phyloP scores from a whole-genome alignment of 495 filamentous ascomycete genomes.

The Clohesyomyces aquaticus region DNA sequence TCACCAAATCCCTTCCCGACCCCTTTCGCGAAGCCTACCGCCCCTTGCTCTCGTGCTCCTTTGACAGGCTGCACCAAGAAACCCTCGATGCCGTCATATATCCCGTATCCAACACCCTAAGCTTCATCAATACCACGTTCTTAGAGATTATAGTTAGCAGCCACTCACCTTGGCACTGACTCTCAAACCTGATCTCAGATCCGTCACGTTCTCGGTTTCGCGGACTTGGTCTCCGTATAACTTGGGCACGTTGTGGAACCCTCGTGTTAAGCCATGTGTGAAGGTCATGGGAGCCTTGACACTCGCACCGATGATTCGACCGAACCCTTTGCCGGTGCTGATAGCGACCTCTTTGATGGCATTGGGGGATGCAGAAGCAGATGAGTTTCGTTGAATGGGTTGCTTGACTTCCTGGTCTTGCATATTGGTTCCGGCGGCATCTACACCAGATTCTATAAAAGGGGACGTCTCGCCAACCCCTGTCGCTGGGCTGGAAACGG shows the following conservation, averaged over 20 bases:
- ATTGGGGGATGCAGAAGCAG: not conserved
- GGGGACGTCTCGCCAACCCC: not conserved
- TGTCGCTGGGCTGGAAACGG: not conserved
- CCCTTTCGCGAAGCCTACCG: conserved; percentile 45
- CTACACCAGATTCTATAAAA: not conserved
- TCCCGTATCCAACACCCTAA: conserved; percentile 28
- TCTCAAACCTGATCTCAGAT: conserved; percentile 65
- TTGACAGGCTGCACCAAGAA: conserved; percentile 43
- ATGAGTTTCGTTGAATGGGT: not conserved
- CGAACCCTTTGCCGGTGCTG: conserved; percentile 63
- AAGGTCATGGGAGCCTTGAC: conserved; percentile 79
- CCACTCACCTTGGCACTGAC: conserved; percentile 40
- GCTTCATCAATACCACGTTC: not conserved
- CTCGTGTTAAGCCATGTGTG: conserved; percentile 72
- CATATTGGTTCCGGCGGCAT: not conserved
- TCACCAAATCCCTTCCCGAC: conserved; percentile 45
- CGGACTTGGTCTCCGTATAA: conserved; percentile 77
- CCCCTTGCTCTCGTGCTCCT: conserved; percentile 46
- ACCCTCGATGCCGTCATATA: conserved; percentile 44
- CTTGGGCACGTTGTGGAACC: conserved; percentile 81
- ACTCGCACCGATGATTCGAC: conserved; percentile 68
- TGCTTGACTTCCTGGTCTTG: not conserved
- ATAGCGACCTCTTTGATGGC: conserved; percentile 55
- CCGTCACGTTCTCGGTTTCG: conserved; percentile 68
- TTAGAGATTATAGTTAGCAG: not conserved